phyloP scores from a whole-genome alignment of 1,284 basidiomycete genomes.

The Trametes polyzona region DNA sequence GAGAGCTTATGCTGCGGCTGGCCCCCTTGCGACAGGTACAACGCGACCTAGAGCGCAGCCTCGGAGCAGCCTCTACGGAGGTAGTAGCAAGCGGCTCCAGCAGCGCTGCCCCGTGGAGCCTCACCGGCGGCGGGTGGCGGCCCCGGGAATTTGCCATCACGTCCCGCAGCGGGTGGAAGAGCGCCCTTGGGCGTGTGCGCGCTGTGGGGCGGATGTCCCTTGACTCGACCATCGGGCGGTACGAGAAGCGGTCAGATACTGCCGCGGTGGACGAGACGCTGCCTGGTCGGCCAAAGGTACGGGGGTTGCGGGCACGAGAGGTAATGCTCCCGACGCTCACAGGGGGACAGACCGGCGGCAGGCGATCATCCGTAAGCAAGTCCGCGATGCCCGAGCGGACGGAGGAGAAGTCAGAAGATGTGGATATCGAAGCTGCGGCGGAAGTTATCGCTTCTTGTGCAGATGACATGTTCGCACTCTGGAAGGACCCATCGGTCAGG shows the following conservation, averaged over 20 bases:
- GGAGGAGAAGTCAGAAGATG: slow-evolving; percentile 12
- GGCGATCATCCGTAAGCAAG: not conserved
- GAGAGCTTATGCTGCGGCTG: slow-evolving; percentile 49
- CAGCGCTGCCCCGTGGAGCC: slow-evolving; percentile 25
- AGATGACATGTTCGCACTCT: slow-evolving; percentile 66
- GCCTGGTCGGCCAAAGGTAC: slow-evolving; percentile 8
- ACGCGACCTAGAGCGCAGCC: slow-evolving; percentile 48
- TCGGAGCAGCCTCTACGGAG: slow-evolving; percentile 43
- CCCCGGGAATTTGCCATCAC: slow-evolving; percentile 30
- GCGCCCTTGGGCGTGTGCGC: slow-evolving; percentile 27
- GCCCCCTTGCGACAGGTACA: slow-evolving; percentile 54
- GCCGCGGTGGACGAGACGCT: not conserved
- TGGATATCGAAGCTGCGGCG: slow-evolving; percentile 41
- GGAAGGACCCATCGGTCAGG: slow-evolving; percentile 62
- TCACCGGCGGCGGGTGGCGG: slow-evolving; percentile 6
- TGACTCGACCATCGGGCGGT: slow-evolving; percentile 2
- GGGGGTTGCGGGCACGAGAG: not conserved
- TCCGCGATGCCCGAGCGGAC: not conserved
- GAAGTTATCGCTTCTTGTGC: slow-evolving; percentile 58
- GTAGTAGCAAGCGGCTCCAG: slow-evolving; percentile 4
- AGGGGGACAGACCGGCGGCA: not conserved
- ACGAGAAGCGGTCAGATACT: slow-evolving; percentile 4
- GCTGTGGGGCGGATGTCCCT: slow-evolving; percentile 4
- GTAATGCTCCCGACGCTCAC: slow-evolving; percentile 8
- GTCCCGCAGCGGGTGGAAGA: slow-evolving; percentile 31